A percentile compares a stretch with the other conserved stretches of the same genome.
phyloP scores from a whole-genome alignment of 2,329 filamentous ascomycete species.

The Aspergillus pseudotamarii region DNA sequence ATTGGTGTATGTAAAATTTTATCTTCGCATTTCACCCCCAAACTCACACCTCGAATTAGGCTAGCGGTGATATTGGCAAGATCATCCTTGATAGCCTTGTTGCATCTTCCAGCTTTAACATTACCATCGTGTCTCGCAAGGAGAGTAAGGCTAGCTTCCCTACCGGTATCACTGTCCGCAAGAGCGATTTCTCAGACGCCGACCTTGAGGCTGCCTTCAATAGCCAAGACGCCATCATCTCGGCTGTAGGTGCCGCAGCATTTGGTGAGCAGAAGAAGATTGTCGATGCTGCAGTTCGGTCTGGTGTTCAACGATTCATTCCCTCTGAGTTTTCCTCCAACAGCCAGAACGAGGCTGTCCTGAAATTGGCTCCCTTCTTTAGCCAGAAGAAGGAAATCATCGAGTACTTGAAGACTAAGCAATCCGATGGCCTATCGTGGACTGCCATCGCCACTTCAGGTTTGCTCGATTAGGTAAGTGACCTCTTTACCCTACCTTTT shows the following conservation, averaged over 20 bases:
- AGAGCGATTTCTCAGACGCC: slow-evolving; percentile 27
- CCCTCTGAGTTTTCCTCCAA: slow-evolving; percentile 37
- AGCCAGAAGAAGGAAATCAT: slow-evolving; percentile 35
- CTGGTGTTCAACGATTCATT: slow-evolving; percentile 38
- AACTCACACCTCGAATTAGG: slow-evolving; percentile 17
- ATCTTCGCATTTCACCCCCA: background rate
- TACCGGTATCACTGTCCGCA: slow-evolving; percentile 20
- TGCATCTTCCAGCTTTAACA: slow-evolving; percentile 17
- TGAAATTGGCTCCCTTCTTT: slow-evolving; percentile 30
- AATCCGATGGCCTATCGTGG: slow-evolving; percentile 57
- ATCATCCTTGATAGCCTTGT: slow-evolving; percentile 25
- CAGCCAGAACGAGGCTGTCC: slow-evolving; percentile 27
- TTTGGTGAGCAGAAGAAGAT: slow-evolving; percentile 33
- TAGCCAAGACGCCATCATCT: slow-evolving; percentile 36
- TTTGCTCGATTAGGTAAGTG: slow-evolving; percentile 62
- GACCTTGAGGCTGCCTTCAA: slow-evolving; percentile 28
- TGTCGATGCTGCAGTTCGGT: slow-evolving; percentile 34
- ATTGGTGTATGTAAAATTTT: slow-evolving; percentile 18
- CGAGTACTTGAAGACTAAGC: slow-evolving; percentile 57
- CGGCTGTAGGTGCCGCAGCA: slow-evolving; percentile 25
- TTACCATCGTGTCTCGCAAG: slow-evolving; percentile 30
- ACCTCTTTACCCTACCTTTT: background rate
- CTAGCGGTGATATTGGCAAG: slow-evolving; percentile 27
- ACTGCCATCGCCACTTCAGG: slow-evolving; percentile 60
- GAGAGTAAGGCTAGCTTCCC: slow-evolving; percentile 26